phyloP scores from a whole-genome alignment of 345 rosid genomes.

The Arabis alpina region DNA sequence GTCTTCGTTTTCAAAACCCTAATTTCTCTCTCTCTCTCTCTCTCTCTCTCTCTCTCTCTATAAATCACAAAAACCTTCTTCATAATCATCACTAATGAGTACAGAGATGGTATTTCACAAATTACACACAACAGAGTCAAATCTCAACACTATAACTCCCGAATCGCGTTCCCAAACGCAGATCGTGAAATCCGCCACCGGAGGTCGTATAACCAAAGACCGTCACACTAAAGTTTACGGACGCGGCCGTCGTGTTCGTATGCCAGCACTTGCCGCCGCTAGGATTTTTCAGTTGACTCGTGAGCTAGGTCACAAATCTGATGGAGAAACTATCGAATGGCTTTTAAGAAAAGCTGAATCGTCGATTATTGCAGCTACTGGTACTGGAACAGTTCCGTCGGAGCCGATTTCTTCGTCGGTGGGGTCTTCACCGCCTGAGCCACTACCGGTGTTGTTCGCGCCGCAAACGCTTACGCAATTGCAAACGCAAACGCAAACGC shows the following conservation, averaged over 20 bases:
- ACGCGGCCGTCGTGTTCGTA: constrained; percentile 72
- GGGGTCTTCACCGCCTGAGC: constrained; percentile 36
- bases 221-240: constrained; percentile 80
- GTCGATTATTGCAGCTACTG: constrained; percentile 61
- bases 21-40: constrained; percentile 13
- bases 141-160: constrained; percentile 1
- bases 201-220: constrained; percentile 48
- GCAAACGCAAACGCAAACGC: neutral
- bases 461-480: constrained; percentile 14
- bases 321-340: constrained; percentile 74
- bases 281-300: constrained; percentile 75
- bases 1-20: constrained; percentile 17
- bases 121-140: constrained; percentile 5
- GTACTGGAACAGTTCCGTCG: constrained; percentile 57
- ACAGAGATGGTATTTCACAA: constrained; percentile 33
- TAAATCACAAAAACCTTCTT: neutral
- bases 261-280: constrained; percentile 74
- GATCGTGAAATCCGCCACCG: constrained; percentile 38
- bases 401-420: constrained; percentile 45
- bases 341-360: constrained; percentile 69
- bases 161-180: constrained; percentile 28
- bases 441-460: constrained; percentile 11
- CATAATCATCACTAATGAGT: neutral
- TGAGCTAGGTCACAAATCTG: constrained; percentile 73
- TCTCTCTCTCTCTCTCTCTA: constrained; percentile 7